Percentiles rank a stretch among this genome's conserved stretches.
These are phyloP conservation scores for Epichloe sp. DNA, from an alignment of 2,329 filamentous ascomycete genomes.

Conservation along the genomic window DNA sequence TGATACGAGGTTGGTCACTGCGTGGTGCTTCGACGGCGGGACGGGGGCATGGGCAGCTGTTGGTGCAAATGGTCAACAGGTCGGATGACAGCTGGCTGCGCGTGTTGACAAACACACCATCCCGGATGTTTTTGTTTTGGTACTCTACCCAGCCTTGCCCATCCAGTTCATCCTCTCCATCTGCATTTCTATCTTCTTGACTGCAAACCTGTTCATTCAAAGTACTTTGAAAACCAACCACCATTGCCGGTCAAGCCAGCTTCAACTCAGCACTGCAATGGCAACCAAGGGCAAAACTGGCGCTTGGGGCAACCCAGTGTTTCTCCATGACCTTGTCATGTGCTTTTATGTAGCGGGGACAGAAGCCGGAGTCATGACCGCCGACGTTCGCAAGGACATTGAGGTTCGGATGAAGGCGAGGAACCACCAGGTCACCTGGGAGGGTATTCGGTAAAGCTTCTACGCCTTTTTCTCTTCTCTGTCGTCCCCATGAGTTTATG, in stretches of 20 bases:
- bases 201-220: too few species aligned
- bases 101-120: not conserved
- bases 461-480: not conserved
- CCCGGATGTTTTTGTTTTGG: too few species aligned
- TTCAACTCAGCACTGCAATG: not conserved
- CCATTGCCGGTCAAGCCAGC: not conserved
- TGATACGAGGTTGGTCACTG: not conserved
- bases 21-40: not conserved
- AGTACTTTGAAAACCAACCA: too few species aligned
- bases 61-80: not conserved
- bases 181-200: too few species aligned
- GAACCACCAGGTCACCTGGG: conserved; percentile 27
- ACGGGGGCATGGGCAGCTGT: not conserved
- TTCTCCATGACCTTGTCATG: conserved; percentile 22
- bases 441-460: conserved; percentile 27
- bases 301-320: conserved; percentile 10
- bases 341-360: conserved; percentile 19
- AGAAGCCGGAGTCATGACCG: conserved; percentile 14
- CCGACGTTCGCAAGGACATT: conserved; percentile 18
- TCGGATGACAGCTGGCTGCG: not conserved
- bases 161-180: too few species aligned
- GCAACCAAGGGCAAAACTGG: not conserved
- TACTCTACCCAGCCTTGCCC: too few species aligned
- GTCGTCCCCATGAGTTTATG: too few species aligned
- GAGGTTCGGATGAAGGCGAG: conserved; percentile 18